Percentiles rank a stretch among this genome's conserved stretches.
These are phyloP conservation scores for Daldinia loculata DNA, from an alignment of 495 filamentous ascomycete species.

Conservation along the genomic window DNA sequence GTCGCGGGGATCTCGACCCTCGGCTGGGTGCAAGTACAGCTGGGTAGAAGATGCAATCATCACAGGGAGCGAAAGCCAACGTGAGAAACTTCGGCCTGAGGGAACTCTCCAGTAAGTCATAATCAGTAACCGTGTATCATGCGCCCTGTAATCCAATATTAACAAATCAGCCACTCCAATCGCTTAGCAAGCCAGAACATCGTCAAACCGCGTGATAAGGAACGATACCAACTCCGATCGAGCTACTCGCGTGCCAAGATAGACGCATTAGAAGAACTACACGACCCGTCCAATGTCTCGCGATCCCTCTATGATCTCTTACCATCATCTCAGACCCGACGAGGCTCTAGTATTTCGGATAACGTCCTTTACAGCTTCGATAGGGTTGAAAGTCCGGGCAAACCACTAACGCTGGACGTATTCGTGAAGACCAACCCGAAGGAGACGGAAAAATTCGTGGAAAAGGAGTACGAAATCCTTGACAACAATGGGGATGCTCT, in stretches of 20 bases:
- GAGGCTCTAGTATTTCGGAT: slow-evolving; percentile 45
- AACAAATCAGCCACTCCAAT: slow-evolving; percentile 33
- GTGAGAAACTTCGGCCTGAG: slow-evolving; percentile 46
- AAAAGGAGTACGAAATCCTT: slow-evolving; percentile 59
- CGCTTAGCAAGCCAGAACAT: slow-evolving; percentile 47
- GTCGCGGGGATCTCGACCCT: slow-evolving; percentile 47
- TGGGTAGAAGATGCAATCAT: slow-evolving; percentile 14
- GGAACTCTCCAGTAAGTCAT: slow-evolving; percentile 36
- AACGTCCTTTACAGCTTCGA: slow-evolving; percentile 58
- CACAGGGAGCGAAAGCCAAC: slow-evolving; percentile 39
- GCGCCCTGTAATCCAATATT: slow-evolving; percentile 7
- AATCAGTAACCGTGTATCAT: slow-evolving; percentile 18
- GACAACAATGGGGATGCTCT: slow-evolving; percentile 55
- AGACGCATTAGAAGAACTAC: slow-evolving; percentile 45
- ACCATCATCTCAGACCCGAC: slow-evolving; percentile 28
- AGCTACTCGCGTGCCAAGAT: slow-evolving; percentile 42
- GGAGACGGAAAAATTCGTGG: slow-evolving; percentile 57
- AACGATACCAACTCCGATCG: slow-evolving; percentile 27
- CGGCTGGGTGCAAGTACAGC: slow-evolving; percentile 37
- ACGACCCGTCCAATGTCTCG: slow-evolving; percentile 45
- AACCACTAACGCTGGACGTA: slow-evolving; percentile 52
- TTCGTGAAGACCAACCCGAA: slow-evolving; percentile 54
- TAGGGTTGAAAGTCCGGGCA: slow-evolving; percentile 49
- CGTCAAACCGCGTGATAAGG: slow-evolving; percentile 45
- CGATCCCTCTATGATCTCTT: slow-evolving; percentile 44